These are phyloP conservation scores for Thinopyrum obtusiflorum DNA, from an alignment of 202 grass and related monocot species.

Conservation along the genomic window DNA sequence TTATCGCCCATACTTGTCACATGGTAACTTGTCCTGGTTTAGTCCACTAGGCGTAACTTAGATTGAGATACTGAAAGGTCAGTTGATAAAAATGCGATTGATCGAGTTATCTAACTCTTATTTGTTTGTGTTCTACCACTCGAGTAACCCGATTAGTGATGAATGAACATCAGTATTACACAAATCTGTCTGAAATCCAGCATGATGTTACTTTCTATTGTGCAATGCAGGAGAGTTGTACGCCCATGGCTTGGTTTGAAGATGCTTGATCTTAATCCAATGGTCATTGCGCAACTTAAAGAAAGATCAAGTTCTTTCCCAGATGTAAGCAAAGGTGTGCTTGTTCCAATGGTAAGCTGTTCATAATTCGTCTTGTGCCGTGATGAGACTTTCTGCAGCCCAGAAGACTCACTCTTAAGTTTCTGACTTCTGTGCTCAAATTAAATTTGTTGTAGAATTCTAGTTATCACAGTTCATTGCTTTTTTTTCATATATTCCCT, in stretches of 20 bases:
- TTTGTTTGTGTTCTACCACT: not conserved
- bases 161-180: not conserved
- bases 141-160: not conserved
- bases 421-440: not conserved
- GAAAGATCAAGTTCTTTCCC: slow-evolving; percentile 72
- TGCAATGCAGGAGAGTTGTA: slow-evolving; percentile 72
- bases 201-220: slow-evolving; percentile 7
- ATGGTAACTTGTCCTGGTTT: not conserved
- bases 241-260: slow-evolving; percentile 86
- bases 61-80: not conserved
- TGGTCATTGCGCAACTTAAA: slow-evolving; percentile 78
- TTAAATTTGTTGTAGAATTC: not conserved
- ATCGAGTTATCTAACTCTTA: not conserved
- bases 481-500: not conserved
- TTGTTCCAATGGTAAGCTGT: slow-evolving; percentile 73
- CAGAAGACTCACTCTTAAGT: not conserved
- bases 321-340: slow-evolving; percentile 65
- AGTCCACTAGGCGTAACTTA: not conserved
- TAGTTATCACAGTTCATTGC: not conserved
- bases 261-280: slow-evolving; percentile 76
- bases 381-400: not conserved
- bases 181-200: not conserved
- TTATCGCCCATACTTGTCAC: not conserved
- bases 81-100: not conserved
- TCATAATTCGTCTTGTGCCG: not conserved